phyloP scores from a whole-genome alignment of 1,284 basidiomycete species.

The Moniliophthora roreri region DNA sequence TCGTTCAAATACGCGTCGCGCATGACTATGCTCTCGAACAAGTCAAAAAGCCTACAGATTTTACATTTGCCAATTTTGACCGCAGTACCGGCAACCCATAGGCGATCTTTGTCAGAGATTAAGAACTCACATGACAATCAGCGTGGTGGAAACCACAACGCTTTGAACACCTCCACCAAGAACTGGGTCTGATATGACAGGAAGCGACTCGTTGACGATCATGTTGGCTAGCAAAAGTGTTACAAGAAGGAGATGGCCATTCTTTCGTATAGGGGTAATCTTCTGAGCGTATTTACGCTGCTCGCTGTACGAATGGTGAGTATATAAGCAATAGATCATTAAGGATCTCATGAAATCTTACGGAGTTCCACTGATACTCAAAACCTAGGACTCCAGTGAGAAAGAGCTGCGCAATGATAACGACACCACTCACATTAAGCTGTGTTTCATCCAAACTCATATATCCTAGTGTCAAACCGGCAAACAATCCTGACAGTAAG shows the following conservation, averaged over 20 bases:
- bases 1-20: neutral
- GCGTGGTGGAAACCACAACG: slow-evolving; percentile 80
- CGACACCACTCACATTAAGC: slow-evolving; percentile 46
- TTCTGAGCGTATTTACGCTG: slow-evolving; percentile 82
- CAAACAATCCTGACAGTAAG: slow-evolving; percentile 59
- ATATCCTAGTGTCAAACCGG: slow-evolving; percentile 60
- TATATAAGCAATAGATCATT: slow-evolving; percentile 1
- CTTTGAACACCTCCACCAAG: slow-evolving; percentile 84
- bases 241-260: slow-evolving; percentile 82
- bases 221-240: slow-evolving; percentile 84
- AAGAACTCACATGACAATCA: slow-evolving; percentile 79
- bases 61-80: neutral
- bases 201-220: slow-evolving; percentile 91
- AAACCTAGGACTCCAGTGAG: slow-evolving; percentile 38
- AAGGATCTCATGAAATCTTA: slow-evolving; percentile 31
- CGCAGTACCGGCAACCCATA: neutral
- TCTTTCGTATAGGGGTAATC: slow-evolving; percentile 85
- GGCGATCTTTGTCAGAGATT: neutral
- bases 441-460: slow-evolving; percentile 95
- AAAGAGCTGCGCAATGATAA: neutral
- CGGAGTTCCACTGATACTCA: slow-evolving; percentile 82
- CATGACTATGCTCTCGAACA: neutral
- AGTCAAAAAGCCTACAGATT: neutral
- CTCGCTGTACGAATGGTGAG: slow-evolving; percentile 39
- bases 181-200: slow-evolving; percentile 86